These are phyloP conservation scores for Hemisphaericaspora xylofermentans DNA, from an alignment of 1,139 yeast species.

Conservation along the genomic window DNA sequence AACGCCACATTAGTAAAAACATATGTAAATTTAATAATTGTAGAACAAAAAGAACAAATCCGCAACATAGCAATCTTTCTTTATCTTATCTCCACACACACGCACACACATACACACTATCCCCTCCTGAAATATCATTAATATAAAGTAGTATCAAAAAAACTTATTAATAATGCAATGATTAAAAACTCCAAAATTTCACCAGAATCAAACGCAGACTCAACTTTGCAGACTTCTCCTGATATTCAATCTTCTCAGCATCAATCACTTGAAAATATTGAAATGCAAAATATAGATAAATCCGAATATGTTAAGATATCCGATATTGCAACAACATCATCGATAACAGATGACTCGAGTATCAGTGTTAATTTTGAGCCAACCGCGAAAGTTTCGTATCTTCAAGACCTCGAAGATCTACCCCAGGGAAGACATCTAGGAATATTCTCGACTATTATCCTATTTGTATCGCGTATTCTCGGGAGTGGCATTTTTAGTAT, in stretches of 20 bases:
- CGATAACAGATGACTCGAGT: slow-evolving; percentile 1
- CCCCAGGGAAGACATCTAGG: slow-evolving; percentile 80
- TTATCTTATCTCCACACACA: neutral
- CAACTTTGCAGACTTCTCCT: neutral
- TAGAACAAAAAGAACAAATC: neutral
- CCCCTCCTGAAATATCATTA: no score
- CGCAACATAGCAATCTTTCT: neutral
- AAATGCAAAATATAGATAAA: slow-evolving; percentile 14
- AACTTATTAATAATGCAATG: neutral
- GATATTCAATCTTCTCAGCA: neutral
- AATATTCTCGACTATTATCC: slow-evolving; percentile 58
- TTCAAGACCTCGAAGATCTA: slow-evolving; percentile 48
- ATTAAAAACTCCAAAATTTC: neutral
- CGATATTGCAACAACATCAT: neutral
- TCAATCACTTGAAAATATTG: slow-evolving; percentile 5
- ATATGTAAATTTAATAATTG: neutral
- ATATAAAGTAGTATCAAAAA: neutral
- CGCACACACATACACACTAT: no score
- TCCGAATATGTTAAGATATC: slow-evolving; percentile 12
- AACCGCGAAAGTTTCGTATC: slow-evolving; percentile 11
- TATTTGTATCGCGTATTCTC: slow-evolving; percentile 66
- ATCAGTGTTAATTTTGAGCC: neutral
- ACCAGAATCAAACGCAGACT: neutral
- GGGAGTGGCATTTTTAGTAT: slow-evolving; percentile 79
- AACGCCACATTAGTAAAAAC: neutral